Evolutionary conservation across 108 stramenopile genomes (phyloP).

Genomic region (Fistulifera solaris): DNA sequence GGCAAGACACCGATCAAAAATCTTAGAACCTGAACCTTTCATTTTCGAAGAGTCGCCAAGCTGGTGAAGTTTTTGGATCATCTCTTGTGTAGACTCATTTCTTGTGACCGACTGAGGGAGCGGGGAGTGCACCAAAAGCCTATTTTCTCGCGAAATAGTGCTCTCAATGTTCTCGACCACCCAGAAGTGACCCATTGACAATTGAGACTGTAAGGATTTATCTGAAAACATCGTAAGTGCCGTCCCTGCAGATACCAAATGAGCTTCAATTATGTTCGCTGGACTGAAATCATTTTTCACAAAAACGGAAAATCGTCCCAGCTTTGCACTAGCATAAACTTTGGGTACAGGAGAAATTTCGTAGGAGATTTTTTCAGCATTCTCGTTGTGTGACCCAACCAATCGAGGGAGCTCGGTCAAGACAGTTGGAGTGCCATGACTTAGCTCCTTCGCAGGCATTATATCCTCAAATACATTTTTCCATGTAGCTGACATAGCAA

Average conservation of each 20-base stretch:
- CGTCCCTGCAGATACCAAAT: constrained; percentile 60
- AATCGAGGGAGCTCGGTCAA: not conserved
- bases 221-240: constrained; percentile 38
- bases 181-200: constrained; percentile 86
- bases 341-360: no score
- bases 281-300: constrained; percentile 20
- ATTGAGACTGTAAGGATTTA: constrained; percentile 34
- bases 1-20: no score
- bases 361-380: no score
- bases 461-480: constrained; percentile 8
- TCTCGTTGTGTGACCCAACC: no score
- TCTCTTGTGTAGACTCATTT: no score
- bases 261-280: constrained; percentile 57
- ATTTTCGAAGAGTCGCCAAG: not conserved
- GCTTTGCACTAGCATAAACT: constrained; percentile 16
- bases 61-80: not conserved
- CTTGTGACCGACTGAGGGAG: constrained; percentile 28
- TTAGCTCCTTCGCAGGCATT: no score
- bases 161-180: constrained; percentile 49
- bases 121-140: constrained; percentile 66
- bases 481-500: constrained; percentile 53
- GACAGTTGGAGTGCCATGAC: no score
- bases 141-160: constrained; percentile 35
- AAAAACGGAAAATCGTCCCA: constrained; percentile 38
- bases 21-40: not conserved